Evolutionary conservation across 495 filamentous ascomycete species (phyloP), one percentile per base, ranked within the genome.

Genomic region (Talaromyces adpressus): DNA sequence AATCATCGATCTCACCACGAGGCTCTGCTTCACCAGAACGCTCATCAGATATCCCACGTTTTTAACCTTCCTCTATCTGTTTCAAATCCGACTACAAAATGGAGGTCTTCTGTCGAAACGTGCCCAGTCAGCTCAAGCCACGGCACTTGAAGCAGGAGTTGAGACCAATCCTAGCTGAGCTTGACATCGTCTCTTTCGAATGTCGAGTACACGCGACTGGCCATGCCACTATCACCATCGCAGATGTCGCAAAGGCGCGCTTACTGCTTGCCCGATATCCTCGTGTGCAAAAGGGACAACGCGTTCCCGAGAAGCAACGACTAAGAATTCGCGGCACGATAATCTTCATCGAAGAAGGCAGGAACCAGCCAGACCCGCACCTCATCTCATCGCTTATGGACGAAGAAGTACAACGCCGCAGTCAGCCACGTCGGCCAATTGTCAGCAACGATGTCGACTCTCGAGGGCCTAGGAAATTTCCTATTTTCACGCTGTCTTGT

Each of bases 61-160:
- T 9, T 41, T 14, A 49, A 49, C 45, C n/a, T 20, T 9, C 45
- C n/a, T 4, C 6, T 12, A 18, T 18, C 18, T 20, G 4, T 3
- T n/a, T 16, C 39, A 45, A 45, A 45, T 16, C 6, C 20, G 18
- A 18, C 20, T 60, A 8, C 65, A 63, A 22, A 14, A 79, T 79
- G 77, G 77, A 79, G 51, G 66, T 79, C 25, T 67, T 72, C 14
- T 66, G 77, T 16, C 60, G 66, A 12, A 75, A 76, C 57, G 65
- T 78, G 11, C 73, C 71, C n/a, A 51, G 66, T 11, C 68, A 74
- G 32, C 52, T 60, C 32, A 75, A 69, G n/a, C 62, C 73, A 51
- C 66, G 68, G n/a, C 63, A 67, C 11, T 53, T 77, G 25, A 62
- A 68, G 34, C 72, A 71, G 6, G 75, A 68, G 32, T 68, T 79